Percentiles rank a stretch among this genome's conserved stretches.
Conservation (phyloP, 345 rosid species). For the Aquilaria yunnanensis region DNA sequence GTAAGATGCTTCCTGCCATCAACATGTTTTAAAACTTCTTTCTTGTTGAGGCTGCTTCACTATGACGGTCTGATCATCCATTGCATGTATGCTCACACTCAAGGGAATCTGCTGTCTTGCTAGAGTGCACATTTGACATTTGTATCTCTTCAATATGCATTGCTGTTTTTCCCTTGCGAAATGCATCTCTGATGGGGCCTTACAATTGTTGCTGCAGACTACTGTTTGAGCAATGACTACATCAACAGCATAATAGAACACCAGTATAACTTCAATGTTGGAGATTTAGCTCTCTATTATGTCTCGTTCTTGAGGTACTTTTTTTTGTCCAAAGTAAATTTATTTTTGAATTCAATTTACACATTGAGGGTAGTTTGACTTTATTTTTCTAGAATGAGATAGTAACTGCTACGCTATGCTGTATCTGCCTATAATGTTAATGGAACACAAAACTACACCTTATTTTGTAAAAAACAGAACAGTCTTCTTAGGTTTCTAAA, state of each 20-base stretch:
- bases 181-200: conserved; percentile 6
- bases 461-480: too few species aligned
- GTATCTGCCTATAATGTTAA: too few species aligned
- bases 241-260: conserved; percentile 53
- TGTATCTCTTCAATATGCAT: not conserved
- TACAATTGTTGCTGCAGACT: conserved; percentile 34
- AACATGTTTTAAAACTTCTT: conserved; percentile 18
- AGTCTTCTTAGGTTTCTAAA: too few species aligned
- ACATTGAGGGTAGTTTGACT: too few species aligned
- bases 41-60: conserved; percentile 1
- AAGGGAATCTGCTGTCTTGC: conserved; percentile 1
- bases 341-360: too few species aligned
- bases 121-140: not conserved
- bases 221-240: conserved; percentile 62
- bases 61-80: not conserved
- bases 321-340: conserved; percentile 8
- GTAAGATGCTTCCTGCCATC: conserved; percentile 33
- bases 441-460: too few species aligned
- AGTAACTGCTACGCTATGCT: too few species aligned
- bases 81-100: not conserved
- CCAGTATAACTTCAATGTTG: conserved; percentile 38
- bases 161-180: not conserved
- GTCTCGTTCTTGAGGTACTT: conserved; percentile 51
- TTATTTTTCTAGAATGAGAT: too few species aligned
- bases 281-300: conserved; percentile 58